Base-by-base conservation (phyloP, 495 filamentous ascomycete species). In the Evansstolkia leycettana region DNA sequence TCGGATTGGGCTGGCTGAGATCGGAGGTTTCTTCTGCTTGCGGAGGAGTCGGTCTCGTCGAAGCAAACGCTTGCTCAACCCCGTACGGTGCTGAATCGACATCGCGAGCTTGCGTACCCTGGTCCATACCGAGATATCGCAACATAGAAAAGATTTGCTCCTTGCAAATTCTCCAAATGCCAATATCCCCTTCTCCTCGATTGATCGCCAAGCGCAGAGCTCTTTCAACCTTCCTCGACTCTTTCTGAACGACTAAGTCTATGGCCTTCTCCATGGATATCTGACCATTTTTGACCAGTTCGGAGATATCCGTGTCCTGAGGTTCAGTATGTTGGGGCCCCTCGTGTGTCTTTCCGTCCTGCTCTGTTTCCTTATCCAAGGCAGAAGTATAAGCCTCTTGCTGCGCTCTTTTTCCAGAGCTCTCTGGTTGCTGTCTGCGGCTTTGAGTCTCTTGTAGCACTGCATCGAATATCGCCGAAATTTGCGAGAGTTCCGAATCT, bases 161-260 rank as follows among this genome's bases (percentile, higher is more conserved):
- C 38, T 82, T 70, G 41, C 90, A 66, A 0, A 84, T 57, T 2
- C 71, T 57, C 86, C 84, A 92, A 7, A 92, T 50, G 17, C 75
- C 73, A 12, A 70, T 54, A 39, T 90, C 85, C 0, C 74, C 75
- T 31, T 59, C 51, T 7, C 73, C 72, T 5, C 51, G 47, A 9
- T 57, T 38, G 8, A 65, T 34, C 5, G 50, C 55, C 32, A 34
- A 46, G 40, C 38, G 55, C 29, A 51, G 42, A 14, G 45, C 43
- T 6, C 25, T 24, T 31, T 50, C 55, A 26, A 52, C 57, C 34
- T 47, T 52, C 9, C 20, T 18, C 2, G 37, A 36, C 39, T 66
- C 62, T 13, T 52, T 48, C 7, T 48, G 14, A 0, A 58, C 42
- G 3, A 63, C 43, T 10, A 52, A 15, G 11, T 50, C 40, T 16